A percentile compares a stretch with the other conserved stretches of the same genome.
Conservation (phyloP, 2,329 filamentous ascomycete genomes). For the Gyromitra esculenta region DNA sequence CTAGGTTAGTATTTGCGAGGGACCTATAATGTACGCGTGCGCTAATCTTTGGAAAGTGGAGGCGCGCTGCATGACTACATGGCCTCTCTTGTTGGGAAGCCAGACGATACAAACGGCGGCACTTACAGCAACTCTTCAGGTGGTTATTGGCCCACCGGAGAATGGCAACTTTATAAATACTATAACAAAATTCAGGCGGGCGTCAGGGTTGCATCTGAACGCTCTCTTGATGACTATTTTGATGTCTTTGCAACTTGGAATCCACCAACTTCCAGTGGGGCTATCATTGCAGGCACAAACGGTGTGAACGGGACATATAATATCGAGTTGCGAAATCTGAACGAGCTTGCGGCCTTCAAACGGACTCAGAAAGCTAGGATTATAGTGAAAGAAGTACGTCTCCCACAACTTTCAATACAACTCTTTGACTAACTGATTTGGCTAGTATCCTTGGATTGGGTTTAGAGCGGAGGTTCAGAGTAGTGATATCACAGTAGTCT, state of each 20-base stretch:
- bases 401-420: background rate
- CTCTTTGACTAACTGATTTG: background rate
- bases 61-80: conserved; percentile 63
- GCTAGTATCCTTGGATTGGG: conserved; percentile 24
- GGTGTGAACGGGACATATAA: conserved; percentile 18
- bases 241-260: conserved; percentile 56
- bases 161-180: conserved; percentile 65
- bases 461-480: conserved; percentile 16
- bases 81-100: conserved; percentile 61
- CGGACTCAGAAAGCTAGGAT: conserved; percentile 4
- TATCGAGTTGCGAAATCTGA: conserved; percentile 12
- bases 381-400: conserved; percentile 18
- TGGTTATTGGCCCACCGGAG: conserved; percentile 62
- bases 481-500: conserved; percentile 5
- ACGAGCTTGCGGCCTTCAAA: conserved; percentile 9
- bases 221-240: conserved; percentile 59
- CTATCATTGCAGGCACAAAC: conserved; percentile 31
- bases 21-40: background rate
- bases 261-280: background rate
- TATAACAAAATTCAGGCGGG: conserved; percentile 64
- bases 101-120: conserved; percentile 55
- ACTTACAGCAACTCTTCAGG: conserved; percentile 56
- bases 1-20: background rate
- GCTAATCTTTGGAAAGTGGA: conserved; percentile 43
- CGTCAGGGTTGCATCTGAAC: conserved; percentile 60